These are phyloP conservation scores for Claviceps maximensis DNA, from an alignment of 2,329 filamentous ascomycete species.

Conservation along the genomic window DNA sequence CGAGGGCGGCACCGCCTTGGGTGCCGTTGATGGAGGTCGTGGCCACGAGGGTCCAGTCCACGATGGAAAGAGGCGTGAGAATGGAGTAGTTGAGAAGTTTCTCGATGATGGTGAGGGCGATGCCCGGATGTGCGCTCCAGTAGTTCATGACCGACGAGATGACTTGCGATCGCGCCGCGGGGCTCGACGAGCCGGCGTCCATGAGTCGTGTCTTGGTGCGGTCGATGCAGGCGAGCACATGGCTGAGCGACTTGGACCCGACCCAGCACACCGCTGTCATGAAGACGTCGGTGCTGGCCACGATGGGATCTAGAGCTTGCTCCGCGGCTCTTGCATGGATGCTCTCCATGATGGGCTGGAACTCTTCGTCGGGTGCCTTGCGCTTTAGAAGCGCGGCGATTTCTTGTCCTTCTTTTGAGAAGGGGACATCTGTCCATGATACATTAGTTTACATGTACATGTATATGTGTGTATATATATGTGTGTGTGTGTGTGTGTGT, in stretches of 20 bases:
- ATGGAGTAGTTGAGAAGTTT: constrained; percentile 97
- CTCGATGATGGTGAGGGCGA: constrained; percentile 85
- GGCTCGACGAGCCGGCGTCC: constrained; percentile 60
- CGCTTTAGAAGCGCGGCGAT: constrained; percentile 66
- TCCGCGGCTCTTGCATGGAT: constrained; percentile 70
- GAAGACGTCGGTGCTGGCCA: constrained; percentile 85
- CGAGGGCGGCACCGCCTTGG: constrained; percentile 51
- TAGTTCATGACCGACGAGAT: constrained; percentile 82
- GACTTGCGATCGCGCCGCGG: constrained; percentile 72
- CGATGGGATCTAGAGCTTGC: constrained; percentile 60
- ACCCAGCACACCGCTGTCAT: constrained; percentile 88
- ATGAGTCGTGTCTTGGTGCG: constrained; percentile 82
- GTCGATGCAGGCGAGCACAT: constrained; percentile 91
- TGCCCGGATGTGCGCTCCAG: constrained; percentile 85
- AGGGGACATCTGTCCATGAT: constrained; percentile 54
- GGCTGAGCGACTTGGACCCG: constrained; percentile 89
- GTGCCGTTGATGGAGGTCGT: constrained; percentile 32
- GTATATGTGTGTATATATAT: too few species aligned
- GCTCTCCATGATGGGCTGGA: constrained; percentile 65
- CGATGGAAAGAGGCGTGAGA: constrained; percentile 68
- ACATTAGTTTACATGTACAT: too few species aligned
- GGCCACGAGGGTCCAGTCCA: constrained; percentile 77
- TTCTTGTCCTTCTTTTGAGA: constrained; percentile 71
- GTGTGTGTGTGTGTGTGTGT: too few species aligned
- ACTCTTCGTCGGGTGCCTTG: constrained; percentile 75